Base-by-base conservation (phyloP, 345 rosid species). In the Rhodomyrtus tomentosa region DNA sequence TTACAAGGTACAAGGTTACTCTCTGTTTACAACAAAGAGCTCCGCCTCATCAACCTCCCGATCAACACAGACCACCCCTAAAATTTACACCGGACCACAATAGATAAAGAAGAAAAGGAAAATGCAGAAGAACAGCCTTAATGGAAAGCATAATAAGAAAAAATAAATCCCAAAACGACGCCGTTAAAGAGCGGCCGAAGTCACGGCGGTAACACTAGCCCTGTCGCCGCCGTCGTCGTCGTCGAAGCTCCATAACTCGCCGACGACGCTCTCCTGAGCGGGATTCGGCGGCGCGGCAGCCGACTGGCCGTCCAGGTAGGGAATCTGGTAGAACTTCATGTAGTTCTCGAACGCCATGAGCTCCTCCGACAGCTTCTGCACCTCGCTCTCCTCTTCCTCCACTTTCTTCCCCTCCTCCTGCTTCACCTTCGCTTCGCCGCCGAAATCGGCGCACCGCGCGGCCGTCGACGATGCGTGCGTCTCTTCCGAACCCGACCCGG, bases 261-360 rank as follows among this genome's bases (percentile, higher is more conserved):
- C 94, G 6, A 94, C 90, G 21, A 90, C 89, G 56, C 90, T 93
- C 80, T 91, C 98, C 85, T 87, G 91, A 29, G 79, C 87, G 5
- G 84, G 56, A 73, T 55, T 54, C 82, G 85, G 88, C 7, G 88
- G 89, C 24, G 90, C 84, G 25, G 85, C 59, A 22, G 81, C 29
- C 8, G 98, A 89, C 68, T 93, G 90, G n/a, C 95, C 93, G 16
- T 94, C 96, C 8, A 93, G 89, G 88, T 91, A 92, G 11, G 98
- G 96, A 56, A 94, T 87, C 89, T 94, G 93, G 88, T 93, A 94
- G 55, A 93, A 90, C 88, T 88, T 93, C 96, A 96, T 96, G 90
- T 85, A 91, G 82, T 91, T 88, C 88, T 96, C 98, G 50, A 89
- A 95, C 5, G 93, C 95, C 91, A 91, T 90, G 27, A 95, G 92